Conservation (phyloP, 2,329 filamentous ascomycete species). For the Akanthomyces dipterigenus region DNA sequence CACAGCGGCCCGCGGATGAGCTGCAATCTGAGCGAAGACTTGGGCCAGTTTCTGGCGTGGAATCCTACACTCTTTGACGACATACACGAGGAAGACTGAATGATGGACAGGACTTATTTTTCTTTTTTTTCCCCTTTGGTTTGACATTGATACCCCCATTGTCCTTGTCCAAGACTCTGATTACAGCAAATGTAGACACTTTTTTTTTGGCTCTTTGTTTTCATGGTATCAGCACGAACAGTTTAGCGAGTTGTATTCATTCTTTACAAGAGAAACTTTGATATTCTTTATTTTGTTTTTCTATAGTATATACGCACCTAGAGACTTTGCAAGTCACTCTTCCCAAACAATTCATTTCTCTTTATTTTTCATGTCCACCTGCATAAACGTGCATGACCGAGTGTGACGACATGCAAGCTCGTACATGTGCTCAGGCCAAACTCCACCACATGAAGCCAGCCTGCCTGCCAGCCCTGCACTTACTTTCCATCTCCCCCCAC, state of each 20-base stretch:
- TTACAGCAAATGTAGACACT: neutral
- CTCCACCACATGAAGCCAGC: neutral
- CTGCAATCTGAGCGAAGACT: slow-evolving; percentile 52
- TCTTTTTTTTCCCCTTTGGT: no score
- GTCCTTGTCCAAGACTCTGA: neutral
- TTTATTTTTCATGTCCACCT: neutral
- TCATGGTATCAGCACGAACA: neutral
- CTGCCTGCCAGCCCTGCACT: no score
- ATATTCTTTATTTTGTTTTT: neutral
- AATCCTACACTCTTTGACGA: slow-evolving; percentile 44
- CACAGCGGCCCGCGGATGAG: slow-evolving; percentile 45
- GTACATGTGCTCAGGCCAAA: neutral
- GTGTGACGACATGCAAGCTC: neutral
- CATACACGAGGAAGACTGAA: slow-evolving; percentile 16
- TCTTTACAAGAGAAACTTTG: neutral
- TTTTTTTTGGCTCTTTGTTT: neutral
- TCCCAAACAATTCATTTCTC: neutral
- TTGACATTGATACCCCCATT: slow-evolving; percentile 6
- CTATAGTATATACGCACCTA: neutral
- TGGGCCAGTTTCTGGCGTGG: slow-evolving; percentile 53
- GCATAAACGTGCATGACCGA: neutral
- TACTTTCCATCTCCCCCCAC: neutral
- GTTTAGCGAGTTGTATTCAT: slow-evolving; percentile 5
- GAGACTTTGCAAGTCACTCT: neutral
- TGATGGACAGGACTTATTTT: slow-evolving; percentile 15